These are phyloP conservation scores for Chaetomium tenue DNA, from an alignment of 495 filamentous ascomycete species.

Conservation along the genomic window DNA sequence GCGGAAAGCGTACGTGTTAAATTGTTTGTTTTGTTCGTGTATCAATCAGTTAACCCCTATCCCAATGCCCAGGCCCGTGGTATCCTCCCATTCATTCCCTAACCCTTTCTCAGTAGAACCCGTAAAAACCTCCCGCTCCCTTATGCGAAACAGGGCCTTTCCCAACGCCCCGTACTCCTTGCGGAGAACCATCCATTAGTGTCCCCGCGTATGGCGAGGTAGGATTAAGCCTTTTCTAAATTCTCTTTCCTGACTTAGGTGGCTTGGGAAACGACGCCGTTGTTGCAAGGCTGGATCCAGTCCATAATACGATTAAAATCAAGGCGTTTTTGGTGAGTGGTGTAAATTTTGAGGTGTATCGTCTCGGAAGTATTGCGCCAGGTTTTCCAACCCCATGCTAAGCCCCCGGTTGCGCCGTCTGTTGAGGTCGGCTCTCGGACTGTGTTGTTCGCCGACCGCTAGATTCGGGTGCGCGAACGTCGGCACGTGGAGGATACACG, in stretches of 20 bases:
- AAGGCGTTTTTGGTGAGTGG: constrained; percentile 6
- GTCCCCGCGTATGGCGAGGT: background rate
- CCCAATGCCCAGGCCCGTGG: constrained; percentile 11
- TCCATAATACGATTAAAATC: constrained; percentile 18
- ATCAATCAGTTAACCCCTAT: background rate
- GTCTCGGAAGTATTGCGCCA: background rate
- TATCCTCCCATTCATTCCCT: constrained; percentile 16
- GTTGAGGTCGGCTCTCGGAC: background rate
- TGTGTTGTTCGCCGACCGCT: background rate
- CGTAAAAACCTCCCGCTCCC: background rate
- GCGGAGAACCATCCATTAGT: constrained; percentile 7
- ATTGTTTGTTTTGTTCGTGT: constrained; percentile 8
- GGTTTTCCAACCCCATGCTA: background rate
- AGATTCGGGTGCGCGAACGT: background rate
- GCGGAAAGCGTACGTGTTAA: constrained; percentile 2
- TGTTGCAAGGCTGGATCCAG: constrained; percentile 15
- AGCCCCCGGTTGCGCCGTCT: constrained; percentile 8
- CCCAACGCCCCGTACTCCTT: background rate
- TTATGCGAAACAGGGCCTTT: background rate
- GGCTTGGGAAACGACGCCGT: background rate
- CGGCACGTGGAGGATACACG: constrained; percentile 7
- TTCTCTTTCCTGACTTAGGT: background rate
- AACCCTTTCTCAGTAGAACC: background rate
- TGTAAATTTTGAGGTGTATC: background rate
- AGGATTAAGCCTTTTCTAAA: background rate